Conservation (phyloP, 768 basidiomycete species). For the Leccinum boreale region DNA sequence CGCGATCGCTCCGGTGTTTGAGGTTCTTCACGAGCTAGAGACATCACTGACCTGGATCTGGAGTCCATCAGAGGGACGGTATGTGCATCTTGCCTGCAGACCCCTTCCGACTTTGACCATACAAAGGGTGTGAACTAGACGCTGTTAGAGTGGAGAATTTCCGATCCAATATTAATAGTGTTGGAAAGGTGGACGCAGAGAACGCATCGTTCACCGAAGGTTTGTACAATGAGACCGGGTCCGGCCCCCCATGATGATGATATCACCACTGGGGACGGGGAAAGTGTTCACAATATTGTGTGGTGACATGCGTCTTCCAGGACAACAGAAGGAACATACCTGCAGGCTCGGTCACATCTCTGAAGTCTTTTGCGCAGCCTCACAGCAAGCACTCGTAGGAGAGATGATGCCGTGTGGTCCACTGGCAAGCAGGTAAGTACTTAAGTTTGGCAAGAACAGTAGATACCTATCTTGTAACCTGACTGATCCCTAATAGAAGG, state of each 20-base stretch:
- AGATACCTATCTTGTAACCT: neutral
- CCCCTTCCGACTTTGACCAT: neutral
- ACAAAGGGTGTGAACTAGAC: neutral
- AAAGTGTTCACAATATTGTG: neutral
- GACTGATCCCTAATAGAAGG: no score
- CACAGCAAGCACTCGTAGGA: neutral
- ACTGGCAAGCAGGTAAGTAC: neutral
- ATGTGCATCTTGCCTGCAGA: constrained; percentile 62
- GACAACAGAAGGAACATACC: constrained; percentile 2
- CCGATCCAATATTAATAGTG: neutral
- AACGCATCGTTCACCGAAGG: neutral
- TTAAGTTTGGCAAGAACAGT: neutral
- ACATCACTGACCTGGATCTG: constrained; percentile 38
- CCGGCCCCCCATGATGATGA: neutral
- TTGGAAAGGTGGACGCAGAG: neutral
- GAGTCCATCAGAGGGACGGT: constrained; percentile 55
- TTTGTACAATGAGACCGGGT: no score
- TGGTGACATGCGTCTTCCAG: neutral
- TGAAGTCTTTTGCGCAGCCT: constrained; percentile 8
- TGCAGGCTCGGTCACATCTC: constrained; percentile 34
- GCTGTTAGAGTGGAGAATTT: no score
- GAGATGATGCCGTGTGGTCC: neutral
- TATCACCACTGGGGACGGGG: neutral
- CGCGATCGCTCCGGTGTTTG: neutral
- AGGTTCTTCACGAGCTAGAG: constrained; percentile 28